Evolutionary conservation across 768 basidiomycete species (phyloP).

Genomic region (Mycena maculata): DNA sequence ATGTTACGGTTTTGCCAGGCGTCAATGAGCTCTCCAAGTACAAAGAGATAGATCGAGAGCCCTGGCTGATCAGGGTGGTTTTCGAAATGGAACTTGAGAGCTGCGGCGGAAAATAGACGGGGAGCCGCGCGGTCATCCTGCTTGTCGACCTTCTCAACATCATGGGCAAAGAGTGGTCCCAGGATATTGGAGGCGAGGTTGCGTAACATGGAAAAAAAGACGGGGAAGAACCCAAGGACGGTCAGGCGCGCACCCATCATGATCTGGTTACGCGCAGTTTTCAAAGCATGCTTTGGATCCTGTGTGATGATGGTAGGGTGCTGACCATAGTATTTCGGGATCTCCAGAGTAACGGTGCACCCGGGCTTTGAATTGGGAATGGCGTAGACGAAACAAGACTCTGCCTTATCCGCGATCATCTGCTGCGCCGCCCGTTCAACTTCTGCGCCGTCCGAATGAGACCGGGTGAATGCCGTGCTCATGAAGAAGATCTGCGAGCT

Average conservation of each 20-base stretch:
- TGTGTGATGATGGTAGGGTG: conserved; percentile 45
- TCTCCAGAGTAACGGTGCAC: not conserved
- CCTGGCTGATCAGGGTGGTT: conserved; percentile 35
- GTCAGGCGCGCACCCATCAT: conserved; percentile 46
- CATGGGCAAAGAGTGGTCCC: conserved; percentile 43
- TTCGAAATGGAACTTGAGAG: conserved; percentile 35
- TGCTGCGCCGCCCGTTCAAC: conserved; percentile 44
- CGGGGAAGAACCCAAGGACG: conserved; percentile 36
- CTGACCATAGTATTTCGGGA: conserved; percentile 27
- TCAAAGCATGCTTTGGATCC: no score
- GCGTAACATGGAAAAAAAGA: conserved; percentile 36
- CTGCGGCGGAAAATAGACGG: conserved; percentile 45
- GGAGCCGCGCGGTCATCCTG: conserved; percentile 50
- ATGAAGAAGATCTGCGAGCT: conserved; percentile 42
- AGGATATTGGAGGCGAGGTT: conserved; percentile 27
- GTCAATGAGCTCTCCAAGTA: conserved; percentile 44
- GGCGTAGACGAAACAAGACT: not conserved
- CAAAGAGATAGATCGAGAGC: no score
- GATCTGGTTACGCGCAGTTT: conserved; percentile 47
- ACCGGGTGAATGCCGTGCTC: conserved; percentile 38
- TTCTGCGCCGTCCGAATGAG: conserved; percentile 48
- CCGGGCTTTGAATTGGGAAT: conserved; percentile 11
- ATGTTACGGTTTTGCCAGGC: conserved; percentile 43
- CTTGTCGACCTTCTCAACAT: no score
- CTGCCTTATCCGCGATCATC: conserved; percentile 21